Conservation (phyloP, 805 yeast species). For the Ascoidea rubescens region DNA sequence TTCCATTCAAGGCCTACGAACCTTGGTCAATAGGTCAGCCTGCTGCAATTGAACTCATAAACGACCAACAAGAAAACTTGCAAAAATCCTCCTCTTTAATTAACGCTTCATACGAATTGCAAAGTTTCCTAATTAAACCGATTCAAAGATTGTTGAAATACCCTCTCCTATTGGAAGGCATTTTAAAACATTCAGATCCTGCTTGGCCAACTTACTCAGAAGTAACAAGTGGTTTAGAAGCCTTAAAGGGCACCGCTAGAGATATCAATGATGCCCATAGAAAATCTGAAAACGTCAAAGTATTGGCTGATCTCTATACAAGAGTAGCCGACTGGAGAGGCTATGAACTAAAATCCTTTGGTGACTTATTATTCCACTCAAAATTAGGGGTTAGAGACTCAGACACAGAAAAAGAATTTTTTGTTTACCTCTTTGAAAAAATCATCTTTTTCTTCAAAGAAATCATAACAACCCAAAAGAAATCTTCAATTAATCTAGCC, state of each 20-base stretch:
- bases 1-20: conserved; percentile 78
- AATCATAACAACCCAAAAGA: conserved; percentile 25
- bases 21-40: conserved; percentile 90
- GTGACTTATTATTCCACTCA: conserved; percentile 71
- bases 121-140: conserved; percentile 81
- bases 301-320: conserved; percentile 51
- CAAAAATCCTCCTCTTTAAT: conserved; percentile 42
- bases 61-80: conserved; percentile 35
- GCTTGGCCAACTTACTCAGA: conserved; percentile 48
- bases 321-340: conserved; percentile 91
- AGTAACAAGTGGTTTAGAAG: conserved; percentile 50
- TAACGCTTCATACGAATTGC: conserved; percentile 81
- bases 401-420: conserved; percentile 73
- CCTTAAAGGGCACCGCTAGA: conserved; percentile 73
- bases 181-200: conserved; percentile 49
- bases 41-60: conserved; percentile 72
- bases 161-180: conserved; percentile 68
- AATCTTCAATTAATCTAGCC: conserved; percentile 30
- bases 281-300: conserved; percentile 71
- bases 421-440: conserved; percentile 77
- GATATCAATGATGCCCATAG: conserved; percentile 91
- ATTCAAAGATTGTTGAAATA: conserved; percentile 94
- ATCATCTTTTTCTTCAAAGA: conserved; percentile 55
- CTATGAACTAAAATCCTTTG: conserved; percentile 63
- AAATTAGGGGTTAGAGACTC: conserved; percentile 54